Evolutionary conservation across 257 asterid species (phyloP), one percentile per base, ranked within the genome.

Genomic region (Ehretia macrophylla): DNA sequence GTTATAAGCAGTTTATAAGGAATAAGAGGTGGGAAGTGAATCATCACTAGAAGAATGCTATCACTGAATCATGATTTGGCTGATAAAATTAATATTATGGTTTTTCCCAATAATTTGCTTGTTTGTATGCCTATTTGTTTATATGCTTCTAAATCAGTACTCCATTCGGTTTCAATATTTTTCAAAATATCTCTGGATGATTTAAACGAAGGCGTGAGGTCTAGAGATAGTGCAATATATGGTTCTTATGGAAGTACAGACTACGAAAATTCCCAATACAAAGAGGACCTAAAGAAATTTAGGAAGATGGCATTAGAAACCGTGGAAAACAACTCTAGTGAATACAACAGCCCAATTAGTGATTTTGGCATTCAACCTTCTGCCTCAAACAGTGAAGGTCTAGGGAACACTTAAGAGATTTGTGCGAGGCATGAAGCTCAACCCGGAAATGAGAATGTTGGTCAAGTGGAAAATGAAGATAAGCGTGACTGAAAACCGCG

Each of bases 241-340:
- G 84, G 68, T 18, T 75, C 89, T 14, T 70, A 74, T 3, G 87
- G 75, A 62, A 84, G 95, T 78, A 58, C 83, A 2, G 95, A 84
- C 55, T 82, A 64, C 1, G 86, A 81, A 75, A 70, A 84, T 35
- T 58, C 65, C 19, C 81, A 83, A 54, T 90, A 90, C 90, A 90
- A 72, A 68, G 95, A 90, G 68, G 97, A 90, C 63, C 74, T 90
- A 58, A 72, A 71, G 40, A 86, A 86, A 69, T 86, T 90, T 75
- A 76, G 73, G 72, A 81, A 78, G 71, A 77, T 90, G 92, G 97
- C 95, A 16, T 58, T 90, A 12, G 89, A 81, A 68, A 76, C 75
- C 61, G 62, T 65, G 17, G 83, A 74, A 18, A 80, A 55, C 32
- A 79, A 81, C 48, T 72, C 78, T 1, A n/a, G n/a, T n/a, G n/a